phyloP scores from a whole-genome alignment of 164 flowering plant species.

The Chloranthus sessilifolius region DNA sequence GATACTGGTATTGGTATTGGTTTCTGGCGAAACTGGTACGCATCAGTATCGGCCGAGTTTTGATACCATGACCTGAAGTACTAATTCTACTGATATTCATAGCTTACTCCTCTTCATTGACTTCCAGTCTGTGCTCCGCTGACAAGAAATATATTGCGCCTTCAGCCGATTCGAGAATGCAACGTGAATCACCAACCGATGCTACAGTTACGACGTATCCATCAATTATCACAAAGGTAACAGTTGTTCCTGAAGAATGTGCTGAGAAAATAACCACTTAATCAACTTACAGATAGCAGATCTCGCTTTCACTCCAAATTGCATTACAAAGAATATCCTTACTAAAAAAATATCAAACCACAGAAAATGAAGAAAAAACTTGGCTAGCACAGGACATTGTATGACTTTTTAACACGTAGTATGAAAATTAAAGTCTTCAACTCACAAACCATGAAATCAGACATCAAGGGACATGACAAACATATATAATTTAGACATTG shows the following conservation, averaged over 20 bases:
- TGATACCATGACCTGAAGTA: too few species aligned
- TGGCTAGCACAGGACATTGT: not conserved
- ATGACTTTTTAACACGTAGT: not conserved
- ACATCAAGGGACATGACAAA: too few species aligned
- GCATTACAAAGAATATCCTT: not conserved
- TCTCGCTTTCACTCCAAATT: not conserved
- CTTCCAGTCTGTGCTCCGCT: constrained; percentile 93
- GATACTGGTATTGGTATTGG: too few species aligned
- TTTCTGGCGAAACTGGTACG: too few species aligned
- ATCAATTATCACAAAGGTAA: constrained; percentile 87
- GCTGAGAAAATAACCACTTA: constrained; percentile 35
- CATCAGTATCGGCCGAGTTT: too few species aligned
- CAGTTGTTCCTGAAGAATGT: constrained; percentile 92
- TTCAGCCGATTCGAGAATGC: constrained; percentile 92
- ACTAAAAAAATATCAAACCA: not conserved
- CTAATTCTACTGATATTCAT: too few species aligned
- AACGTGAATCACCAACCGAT: constrained; percentile 97
- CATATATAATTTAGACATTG: too few species aligned
- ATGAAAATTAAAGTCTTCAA: too few species aligned
- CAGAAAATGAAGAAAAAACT: not conserved
- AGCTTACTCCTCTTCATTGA: constrained; percentile 87
- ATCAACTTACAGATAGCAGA: constrained; percentile 1
- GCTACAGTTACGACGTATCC: constrained; percentile 95
- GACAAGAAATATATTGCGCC: constrained; percentile 71
- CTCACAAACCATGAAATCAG: constrained; percentile 2